These are phyloP conservation scores for Ochromonas danica DNA, from an alignment of 108 stramenopile genomes.

Conservation along the genomic window DNA sequence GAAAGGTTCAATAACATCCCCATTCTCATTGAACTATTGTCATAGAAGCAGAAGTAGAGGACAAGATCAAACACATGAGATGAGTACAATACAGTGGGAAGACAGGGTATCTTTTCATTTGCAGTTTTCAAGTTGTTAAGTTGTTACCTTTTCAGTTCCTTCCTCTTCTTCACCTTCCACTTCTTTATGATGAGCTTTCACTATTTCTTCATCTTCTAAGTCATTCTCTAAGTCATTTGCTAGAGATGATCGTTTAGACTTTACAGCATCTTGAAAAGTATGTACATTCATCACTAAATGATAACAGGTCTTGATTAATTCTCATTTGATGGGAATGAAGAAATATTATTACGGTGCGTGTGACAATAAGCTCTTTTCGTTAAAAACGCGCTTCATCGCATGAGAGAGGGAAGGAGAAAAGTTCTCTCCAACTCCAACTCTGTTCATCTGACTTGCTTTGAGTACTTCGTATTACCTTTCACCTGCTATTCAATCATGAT, in stretches of 20 bases:
- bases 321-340: too few relatives aligned
- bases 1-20: constrained; percentile 54
- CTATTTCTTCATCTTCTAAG: constrained; percentile 46
- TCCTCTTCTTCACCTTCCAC: constrained; percentile 55
- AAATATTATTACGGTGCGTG: too few relatives aligned
- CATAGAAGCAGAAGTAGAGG: neutral
- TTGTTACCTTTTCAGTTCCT: constrained; percentile 34
- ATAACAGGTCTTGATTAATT: neutral
- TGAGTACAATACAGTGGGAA: neutral
- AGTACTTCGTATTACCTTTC: too few relatives aligned
- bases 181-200: constrained; percentile 39
- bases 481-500: too few relatives aligned
- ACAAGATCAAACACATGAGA: neutral
- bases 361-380: too few relatives aligned
- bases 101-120: neutral
- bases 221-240: constrained; percentile 31
- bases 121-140: neutral
- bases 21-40: constrained; percentile 49
- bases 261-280: constrained; percentile 32
- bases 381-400: too few relatives aligned
- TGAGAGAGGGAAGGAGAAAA: too few relatives aligned
- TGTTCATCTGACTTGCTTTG: too few relatives aligned
- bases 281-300: constrained; percentile 24
- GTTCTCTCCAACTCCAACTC: too few relatives aligned
- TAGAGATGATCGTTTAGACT: neutral